These are phyloP conservation scores for Cladophialophora yegresii DNA, from an alignment of 2,329 filamentous ascomycete species.

Conservation along the genomic window DNA sequence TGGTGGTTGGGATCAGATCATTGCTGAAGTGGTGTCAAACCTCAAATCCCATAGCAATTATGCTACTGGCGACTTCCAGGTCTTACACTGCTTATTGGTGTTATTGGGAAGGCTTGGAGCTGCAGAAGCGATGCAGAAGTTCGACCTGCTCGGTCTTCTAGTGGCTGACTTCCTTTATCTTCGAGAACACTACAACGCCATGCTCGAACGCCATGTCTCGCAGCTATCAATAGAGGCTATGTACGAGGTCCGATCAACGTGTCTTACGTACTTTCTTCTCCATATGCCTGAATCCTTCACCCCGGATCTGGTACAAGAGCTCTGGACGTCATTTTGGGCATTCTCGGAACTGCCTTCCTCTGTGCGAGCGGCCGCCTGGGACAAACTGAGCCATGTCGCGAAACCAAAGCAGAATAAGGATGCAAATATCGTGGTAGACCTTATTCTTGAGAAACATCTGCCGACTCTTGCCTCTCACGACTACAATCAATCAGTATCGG, in stretches of 20 bases:
- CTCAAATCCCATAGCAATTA: slow-evolving; percentile 22
- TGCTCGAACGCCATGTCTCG: slow-evolving; percentile 12
- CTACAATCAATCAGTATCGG: slow-evolving; percentile 28
- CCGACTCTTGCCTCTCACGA: slow-evolving; percentile 25
- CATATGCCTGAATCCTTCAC: slow-evolving; percentile 65
- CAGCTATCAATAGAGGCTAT: slow-evolving; percentile 21
- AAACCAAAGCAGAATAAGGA: slow-evolving; percentile 40
- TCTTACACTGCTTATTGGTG: slow-evolving; percentile 18
- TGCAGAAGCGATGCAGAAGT: slow-evolving; percentile 13
- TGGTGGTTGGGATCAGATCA: slow-evolving; percentile 21
- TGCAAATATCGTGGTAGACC: slow-evolving; percentile 27
- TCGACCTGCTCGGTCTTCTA: slow-evolving; percentile 22
- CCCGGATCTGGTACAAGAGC: slow-evolving; percentile 59
- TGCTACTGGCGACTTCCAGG: slow-evolving; percentile 29
- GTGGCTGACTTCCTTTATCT: slow-evolving; percentile 28
- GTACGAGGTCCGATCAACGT: slow-evolving; percentile 22
- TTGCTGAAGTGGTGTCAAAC: slow-evolving; percentile 21
- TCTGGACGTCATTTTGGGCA: slow-evolving; percentile 76
- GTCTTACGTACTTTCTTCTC: slow-evolving; percentile 28
- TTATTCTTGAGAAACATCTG: slow-evolving; percentile 30
- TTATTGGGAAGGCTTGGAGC: slow-evolving; percentile 14
- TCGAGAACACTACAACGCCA: slow-evolving; percentile 15
- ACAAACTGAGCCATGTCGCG: slow-evolving; percentile 57
- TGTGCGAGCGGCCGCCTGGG: slow-evolving; percentile 70
- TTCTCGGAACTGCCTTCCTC: slow-evolving; percentile 59